Evolutionary conservation across 768 basidiomycete genomes (phyloP).

Genomic region (Dioszegia aurantiaca): DNA sequence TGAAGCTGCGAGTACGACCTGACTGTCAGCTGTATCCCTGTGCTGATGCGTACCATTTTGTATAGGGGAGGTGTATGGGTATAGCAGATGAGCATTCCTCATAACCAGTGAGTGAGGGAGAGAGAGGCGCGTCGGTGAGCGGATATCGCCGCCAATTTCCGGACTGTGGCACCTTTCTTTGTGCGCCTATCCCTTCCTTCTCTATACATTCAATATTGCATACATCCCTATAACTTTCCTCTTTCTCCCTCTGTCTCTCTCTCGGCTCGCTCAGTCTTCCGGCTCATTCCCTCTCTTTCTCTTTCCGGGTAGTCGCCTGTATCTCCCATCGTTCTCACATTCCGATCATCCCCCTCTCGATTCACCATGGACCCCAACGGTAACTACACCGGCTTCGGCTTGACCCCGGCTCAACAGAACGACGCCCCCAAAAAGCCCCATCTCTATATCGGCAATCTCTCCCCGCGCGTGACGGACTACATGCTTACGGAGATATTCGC

Average conservation of each 20-base stretch:
- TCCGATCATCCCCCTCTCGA: background rate
- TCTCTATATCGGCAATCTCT: slow-evolving; percentile 97
- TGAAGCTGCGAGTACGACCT: slow-evolving; percentile 51
- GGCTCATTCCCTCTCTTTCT: slow-evolving; percentile 59
- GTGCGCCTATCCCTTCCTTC: too few relatives aligned
- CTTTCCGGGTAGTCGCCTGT: slow-evolving; percentile 24
- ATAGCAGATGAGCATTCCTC: slow-evolving; percentile 1
- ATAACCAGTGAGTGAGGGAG: background rate
- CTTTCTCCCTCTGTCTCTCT: slow-evolving; percentile 32
- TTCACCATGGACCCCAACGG: slow-evolving; percentile 22
- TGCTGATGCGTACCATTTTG: slow-evolving; percentile 22
- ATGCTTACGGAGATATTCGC: slow-evolving; percentile 81
- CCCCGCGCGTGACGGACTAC: slow-evolving; percentile 95
- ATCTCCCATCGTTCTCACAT: slow-evolving; percentile 8
- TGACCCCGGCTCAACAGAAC: slow-evolving; percentile 17
- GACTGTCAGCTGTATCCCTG: background rate
- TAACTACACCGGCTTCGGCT: slow-evolving; percentile 15
- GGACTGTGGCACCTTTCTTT: slow-evolving; percentile 15
- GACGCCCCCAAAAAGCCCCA: slow-evolving; percentile 66
- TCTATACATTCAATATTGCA: background rate
- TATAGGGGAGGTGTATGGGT: background rate
- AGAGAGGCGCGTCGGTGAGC: slow-evolving; percentile 9
- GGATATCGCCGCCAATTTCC: slow-evolving; percentile 15
- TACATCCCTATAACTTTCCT: too few relatives aligned
- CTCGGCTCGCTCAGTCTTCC: slow-evolving; percentile 24